These are phyloP conservation scores for Phytopythium chamaehyphon DNA, from an alignment of 352 stramenopile genomes.

Conservation along the genomic window DNA sequence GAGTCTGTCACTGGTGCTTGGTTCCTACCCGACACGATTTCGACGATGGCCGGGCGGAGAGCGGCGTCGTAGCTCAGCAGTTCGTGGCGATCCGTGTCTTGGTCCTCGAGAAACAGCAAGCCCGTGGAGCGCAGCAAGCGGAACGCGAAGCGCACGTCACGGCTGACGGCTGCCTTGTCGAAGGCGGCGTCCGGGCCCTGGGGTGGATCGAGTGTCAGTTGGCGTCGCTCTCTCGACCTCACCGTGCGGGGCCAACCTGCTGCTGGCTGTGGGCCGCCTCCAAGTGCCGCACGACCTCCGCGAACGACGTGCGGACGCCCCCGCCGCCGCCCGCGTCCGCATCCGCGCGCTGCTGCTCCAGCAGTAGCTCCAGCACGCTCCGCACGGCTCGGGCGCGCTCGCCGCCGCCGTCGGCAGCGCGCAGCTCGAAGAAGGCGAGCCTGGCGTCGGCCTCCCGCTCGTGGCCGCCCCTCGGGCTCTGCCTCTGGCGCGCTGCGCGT, in stretches of 20 bases:
- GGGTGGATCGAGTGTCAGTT: no score
- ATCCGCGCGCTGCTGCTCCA: background rate
- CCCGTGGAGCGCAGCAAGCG: constrained; percentile 32
- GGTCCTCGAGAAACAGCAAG: constrained; percentile 57
- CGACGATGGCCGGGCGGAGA: constrained; percentile 41
- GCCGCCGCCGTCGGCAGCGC: constrained; percentile 11
- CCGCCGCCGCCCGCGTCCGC: background rate
- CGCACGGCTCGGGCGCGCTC: constrained; percentile 28
- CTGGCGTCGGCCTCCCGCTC: constrained; percentile 37
- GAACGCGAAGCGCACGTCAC: constrained; percentile 40
- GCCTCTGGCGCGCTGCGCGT: background rate
- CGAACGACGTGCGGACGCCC: constrained; percentile 2
- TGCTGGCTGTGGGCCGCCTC: no score
- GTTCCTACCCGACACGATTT: constrained; percentile 27
- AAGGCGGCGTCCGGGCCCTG: background rate
- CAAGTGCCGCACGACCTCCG: background rate
- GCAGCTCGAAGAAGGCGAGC: constrained; percentile 44
- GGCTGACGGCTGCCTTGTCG: constrained; percentile 15
- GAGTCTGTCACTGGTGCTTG: no score
- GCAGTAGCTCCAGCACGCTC: constrained; percentile 22
- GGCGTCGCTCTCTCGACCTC: no score
- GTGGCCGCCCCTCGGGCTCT: background rate
- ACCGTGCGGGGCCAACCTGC: no score
- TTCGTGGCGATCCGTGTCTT: constrained; percentile 43
- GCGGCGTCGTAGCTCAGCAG: constrained; percentile 45